Percentiles rank a stretch among this genome's conserved stretches.
Conservation (phyloP, 2,329 filamentous ascomycete species). For the Fusarium sp. region DNA sequence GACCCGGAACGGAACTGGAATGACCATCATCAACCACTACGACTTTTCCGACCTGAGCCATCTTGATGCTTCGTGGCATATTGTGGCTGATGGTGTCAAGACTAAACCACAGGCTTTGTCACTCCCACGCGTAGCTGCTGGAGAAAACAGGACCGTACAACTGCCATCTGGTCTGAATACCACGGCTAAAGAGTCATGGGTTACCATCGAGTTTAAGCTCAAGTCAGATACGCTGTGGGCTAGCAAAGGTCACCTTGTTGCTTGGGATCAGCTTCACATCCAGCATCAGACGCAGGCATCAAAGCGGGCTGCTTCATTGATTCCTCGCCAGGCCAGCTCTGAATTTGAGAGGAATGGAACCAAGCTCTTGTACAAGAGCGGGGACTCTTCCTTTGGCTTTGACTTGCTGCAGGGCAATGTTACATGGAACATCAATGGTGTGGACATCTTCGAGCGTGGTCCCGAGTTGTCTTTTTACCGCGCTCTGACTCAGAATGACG, state of each 20-base stretch:
- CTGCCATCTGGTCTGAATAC: rapidly evolving
- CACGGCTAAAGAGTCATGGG: neutral
- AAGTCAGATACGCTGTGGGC: conserved; percentile 3
- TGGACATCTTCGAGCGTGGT: conserved; percentile 2
- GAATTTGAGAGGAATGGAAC: neutral
- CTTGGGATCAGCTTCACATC: conserved; percentile 25
- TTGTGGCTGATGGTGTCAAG: conserved; percentile 13
- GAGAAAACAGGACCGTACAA: neutral
- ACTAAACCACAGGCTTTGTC: neutral
- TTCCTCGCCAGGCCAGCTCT: neutral
- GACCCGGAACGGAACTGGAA: neutral
- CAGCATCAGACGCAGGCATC: neutral
- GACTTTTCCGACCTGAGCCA: conserved; percentile 20
- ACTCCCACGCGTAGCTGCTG: neutral
- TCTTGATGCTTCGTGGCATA: conserved; percentile 18
- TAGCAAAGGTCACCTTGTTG: neutral
- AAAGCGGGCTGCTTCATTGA: rapidly evolving
- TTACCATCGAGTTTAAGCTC: conserved; percentile 14
- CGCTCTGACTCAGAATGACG: conserved; percentile 15
- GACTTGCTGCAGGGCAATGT: conserved; percentile 8
- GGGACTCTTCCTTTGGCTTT: neutral
- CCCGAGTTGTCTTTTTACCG: conserved; percentile 20
- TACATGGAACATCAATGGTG: conserved; percentile 7
- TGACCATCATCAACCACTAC: conserved; percentile 12
- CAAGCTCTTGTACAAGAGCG: neutral